Evolutionary conservation across 169 alveolate species (phyloP), one percentile per base, ranked within the genome.

Genomic region (Haemoproteus tartakovskyi): DNA sequence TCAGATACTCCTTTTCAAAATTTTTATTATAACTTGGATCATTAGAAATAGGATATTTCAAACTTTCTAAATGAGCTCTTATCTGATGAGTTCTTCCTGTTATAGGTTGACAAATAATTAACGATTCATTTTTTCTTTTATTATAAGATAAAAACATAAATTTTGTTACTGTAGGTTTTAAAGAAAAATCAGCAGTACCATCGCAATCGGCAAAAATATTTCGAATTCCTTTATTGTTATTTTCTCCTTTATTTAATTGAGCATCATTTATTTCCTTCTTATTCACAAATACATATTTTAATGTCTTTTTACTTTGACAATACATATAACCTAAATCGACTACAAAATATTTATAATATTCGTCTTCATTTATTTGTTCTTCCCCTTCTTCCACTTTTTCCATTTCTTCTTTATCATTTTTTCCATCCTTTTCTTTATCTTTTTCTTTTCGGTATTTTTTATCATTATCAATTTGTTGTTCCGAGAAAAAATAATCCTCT

Each of bases 51-150:
- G 99, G 98, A 64, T 87, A 92, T 0, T 98, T 98, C 22, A 97
- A 59, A 67, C 78, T 79, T 51, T 90, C 82, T 36, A 95, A 87
- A 88, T 97, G 99, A n/a, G 97, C 98, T 80, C 99, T 89, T 11
- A 97, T 97, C 86, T 97, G 97, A 79, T 97, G 99, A 2, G 99
- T 97, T 56, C 98, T 88, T 37, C 99, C 99, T 0, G 99, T 96
- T 56, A 94, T 87, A 2, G 98, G 99, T 30, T 89, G 90, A 57
- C 99, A 93, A 59, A 93, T 86, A 1, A 95, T 79, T 6, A 95
- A 91, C 8, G 98, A 91, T 16, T 94, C 90, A 56, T 93, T 88
- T 40, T 91, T 84, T 2, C 60, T 74, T 47, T 82, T 80, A 87
- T 95, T 96, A 84, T 93, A 94, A 56, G 91, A 87, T 51, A 90